These are phyloP conservation scores for Paramecium sexaurelia DNA, from an alignment of 73 alveolate genomes.

Conservation along the genomic window DNA sequence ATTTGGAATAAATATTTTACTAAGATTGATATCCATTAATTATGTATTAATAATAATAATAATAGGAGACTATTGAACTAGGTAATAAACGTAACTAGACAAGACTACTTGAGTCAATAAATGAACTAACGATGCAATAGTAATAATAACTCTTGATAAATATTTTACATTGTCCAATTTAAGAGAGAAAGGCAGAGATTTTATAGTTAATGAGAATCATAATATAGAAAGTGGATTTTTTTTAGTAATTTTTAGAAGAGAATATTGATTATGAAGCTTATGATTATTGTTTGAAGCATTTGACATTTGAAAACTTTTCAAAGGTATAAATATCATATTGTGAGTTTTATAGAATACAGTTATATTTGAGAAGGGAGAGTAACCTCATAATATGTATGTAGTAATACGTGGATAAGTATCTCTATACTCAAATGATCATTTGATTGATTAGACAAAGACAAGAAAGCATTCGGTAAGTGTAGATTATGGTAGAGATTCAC, in stretches of 20 bases:
- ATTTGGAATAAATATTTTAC: slow-evolving; percentile 17
- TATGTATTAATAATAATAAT: slow-evolving; percentile 20
- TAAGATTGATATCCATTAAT: slow-evolving; percentile 39
- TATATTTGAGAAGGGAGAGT: slow-evolving; percentile 27
- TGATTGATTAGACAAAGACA: neutral
- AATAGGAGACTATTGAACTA: slow-evolving; percentile 21
- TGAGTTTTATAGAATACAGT: neutral
- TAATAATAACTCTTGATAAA: neutral
- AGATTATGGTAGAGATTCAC: slow-evolving; percentile 30
- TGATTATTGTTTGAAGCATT: neutral
- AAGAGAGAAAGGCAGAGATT: slow-evolving; percentile 23
- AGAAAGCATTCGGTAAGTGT: slow-evolving; percentile 46
- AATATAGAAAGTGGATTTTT: neutral
- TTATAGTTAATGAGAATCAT: neutral
- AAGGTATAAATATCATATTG: neutral
- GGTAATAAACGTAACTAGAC: slow-evolving; percentile 39
- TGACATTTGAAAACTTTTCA: neutral
- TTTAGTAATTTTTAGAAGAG: neutral
- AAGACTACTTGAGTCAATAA: slow-evolving; percentile 1
- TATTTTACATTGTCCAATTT: neutral
- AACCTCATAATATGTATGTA: neutral
- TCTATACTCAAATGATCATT: neutral
- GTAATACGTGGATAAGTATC: slow-evolving; percentile 4
- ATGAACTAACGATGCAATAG: neutral
- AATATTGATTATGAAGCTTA: neutral